Conservation (phyloP, 306 rosid genomes). For the Psophocarpus tetragonolobus region DNA sequence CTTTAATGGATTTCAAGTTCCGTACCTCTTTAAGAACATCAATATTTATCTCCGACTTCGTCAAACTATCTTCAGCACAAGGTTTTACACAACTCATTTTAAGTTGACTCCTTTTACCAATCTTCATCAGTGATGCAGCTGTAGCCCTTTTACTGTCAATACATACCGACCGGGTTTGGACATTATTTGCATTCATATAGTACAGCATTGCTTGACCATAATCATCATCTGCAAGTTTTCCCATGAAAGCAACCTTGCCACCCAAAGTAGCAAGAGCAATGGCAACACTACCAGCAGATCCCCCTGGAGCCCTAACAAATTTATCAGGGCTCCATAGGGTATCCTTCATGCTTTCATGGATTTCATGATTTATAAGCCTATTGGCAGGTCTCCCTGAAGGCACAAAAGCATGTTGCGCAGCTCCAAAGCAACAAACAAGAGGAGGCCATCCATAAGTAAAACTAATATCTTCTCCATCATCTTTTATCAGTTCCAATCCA, state of each 20-base stretch:
- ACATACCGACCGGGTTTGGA: slow-evolving; percentile 85
- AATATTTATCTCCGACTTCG: slow-evolving; percentile 72
- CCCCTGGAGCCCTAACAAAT: slow-evolving; percentile 83
- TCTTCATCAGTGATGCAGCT: slow-evolving; percentile 73
- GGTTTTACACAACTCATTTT: slow-evolving; percentile 73
- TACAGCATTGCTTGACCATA: slow-evolving; percentile 81
- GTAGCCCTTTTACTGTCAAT: slow-evolving; percentile 69
- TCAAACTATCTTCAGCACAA: slow-evolving; percentile 88
- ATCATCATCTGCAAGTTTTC: slow-evolving; percentile 88
- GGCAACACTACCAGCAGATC: slow-evolving; percentile 82
- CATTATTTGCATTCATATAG: slow-evolving; percentile 75
- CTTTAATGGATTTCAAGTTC: slow-evolving; percentile 22
- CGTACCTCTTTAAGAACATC: slow-evolving; percentile 94
- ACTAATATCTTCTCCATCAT: slow-evolving; percentile 82
- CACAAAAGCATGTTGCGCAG: slow-evolving; percentile 89
- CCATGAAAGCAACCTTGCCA: slow-evolving; percentile 96
- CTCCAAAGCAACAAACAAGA: slow-evolving; percentile 96
- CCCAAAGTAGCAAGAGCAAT: slow-evolving; percentile 91
- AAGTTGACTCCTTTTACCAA: slow-evolving; percentile 74
- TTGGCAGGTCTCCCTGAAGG: slow-evolving; percentile 87
- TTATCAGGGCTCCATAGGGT: slow-evolving; percentile 79
- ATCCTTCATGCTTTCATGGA: slow-evolving; percentile 75
- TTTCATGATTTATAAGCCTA: slow-evolving; percentile 75
- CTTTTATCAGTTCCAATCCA: slow-evolving; percentile 50
- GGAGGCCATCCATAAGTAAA: slow-evolving; percentile 90